These are phyloP conservation scores for Hericium rajendrae DNA, from an alignment of 768 basidiomycete species.

Conservation along the genomic window DNA sequence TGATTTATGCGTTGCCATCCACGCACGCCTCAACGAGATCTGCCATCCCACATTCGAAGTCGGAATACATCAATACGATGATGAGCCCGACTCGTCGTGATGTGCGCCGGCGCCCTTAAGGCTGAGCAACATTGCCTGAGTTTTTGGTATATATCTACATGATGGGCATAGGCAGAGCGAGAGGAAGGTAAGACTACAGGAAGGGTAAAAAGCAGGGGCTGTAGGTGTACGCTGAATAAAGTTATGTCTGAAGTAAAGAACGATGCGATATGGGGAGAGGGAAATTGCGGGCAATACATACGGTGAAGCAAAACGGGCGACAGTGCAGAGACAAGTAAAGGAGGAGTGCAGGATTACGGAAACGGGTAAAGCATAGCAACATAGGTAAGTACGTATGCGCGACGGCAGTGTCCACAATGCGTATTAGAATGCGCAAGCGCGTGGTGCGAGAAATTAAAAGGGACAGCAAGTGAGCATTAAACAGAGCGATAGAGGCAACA, in stretches of 20 bases:
- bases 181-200: too few species aligned
- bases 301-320: background rate
- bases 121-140: too few species aligned
- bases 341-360: background rate
- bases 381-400: background rate
- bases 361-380: background rate
- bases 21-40: too few species aligned
- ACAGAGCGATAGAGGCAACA: background rate
- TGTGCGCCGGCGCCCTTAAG: too few species aligned
- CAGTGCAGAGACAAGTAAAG: background rate
- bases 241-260: background rate
- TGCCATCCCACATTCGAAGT: too few species aligned
- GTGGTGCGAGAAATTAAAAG: background rate
- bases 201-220: too few species aligned
- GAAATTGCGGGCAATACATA: constrained; percentile 5
- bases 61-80: too few species aligned
- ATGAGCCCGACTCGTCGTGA: too few species aligned
- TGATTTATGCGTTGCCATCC: too few species aligned
- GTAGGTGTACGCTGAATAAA: background rate
- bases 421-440: background rate
- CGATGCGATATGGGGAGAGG: background rate
- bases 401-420: background rate
- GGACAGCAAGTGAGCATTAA: background rate
- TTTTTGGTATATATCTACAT: background rate
- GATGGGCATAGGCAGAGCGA: background rate